These are phyloP conservation scores for Plantago major DNA, from an alignment of 257 asterid genomes.

Conservation along the genomic window DNA sequence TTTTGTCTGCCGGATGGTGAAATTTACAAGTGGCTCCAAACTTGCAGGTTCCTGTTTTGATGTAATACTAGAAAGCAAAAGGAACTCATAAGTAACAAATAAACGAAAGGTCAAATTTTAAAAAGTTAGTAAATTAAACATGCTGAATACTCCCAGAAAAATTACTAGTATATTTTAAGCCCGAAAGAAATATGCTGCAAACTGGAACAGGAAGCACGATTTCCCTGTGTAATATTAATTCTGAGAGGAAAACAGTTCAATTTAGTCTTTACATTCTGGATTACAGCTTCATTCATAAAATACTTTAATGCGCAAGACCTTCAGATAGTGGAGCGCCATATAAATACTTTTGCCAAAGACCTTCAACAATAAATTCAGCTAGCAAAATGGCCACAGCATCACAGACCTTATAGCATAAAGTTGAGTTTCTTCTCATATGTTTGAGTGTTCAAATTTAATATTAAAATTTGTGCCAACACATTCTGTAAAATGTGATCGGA, in stretches of 20 bases:
- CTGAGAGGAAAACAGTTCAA: neutral
- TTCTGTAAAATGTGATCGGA: too few relatives aligned
- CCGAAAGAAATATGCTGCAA: neutral
- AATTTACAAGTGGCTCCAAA: constrained; percentile 89
- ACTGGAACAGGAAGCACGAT: constrained; percentile 6
- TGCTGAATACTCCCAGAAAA: constrained; percentile 12
- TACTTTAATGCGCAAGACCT: too few relatives aligned
- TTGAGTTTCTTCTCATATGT: too few relatives aligned
- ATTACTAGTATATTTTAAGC: constrained; percentile 6
- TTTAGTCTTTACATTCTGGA: too few relatives aligned
- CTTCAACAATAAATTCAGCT: too few relatives aligned
- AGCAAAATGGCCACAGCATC: too few relatives aligned
- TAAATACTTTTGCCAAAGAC: too few relatives aligned
- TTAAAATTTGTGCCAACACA: too few relatives aligned
- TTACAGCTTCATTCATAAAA: too few relatives aligned
- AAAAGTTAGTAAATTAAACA: constrained; percentile 1
- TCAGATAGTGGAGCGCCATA: too few relatives aligned
- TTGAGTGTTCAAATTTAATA: too few relatives aligned
- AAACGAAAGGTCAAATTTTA: constrained; percentile 3
- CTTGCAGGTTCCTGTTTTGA: constrained; percentile 93
- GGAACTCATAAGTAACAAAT: constrained; percentile 10
- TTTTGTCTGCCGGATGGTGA: constrained; percentile 79
- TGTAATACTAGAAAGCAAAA: constrained; percentile 51
- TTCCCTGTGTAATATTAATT: neutral
- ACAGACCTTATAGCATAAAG: too few relatives aligned